A percentile compares a stretch with the other conserved stretches of the same genome.
Evolutionary conservation across 2,329 filamentous ascomycete species (phyloP).

Genomic region (Chrysoporthe deuterocubensis): DNA sequence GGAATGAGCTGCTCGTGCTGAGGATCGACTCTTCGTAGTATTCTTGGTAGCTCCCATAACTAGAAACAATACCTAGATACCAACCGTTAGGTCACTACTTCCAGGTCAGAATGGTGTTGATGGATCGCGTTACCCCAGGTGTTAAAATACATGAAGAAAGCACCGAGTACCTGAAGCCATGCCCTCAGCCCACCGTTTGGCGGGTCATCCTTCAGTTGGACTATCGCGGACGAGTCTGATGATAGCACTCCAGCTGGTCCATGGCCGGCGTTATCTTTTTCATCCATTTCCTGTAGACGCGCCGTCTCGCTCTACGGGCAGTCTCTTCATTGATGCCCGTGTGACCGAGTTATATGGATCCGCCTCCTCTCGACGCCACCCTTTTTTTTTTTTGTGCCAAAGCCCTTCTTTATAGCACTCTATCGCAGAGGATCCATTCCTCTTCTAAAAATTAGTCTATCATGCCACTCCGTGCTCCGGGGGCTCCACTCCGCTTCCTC

Average conservation of each 20-base stretch:
- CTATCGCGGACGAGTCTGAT: constrained; percentile 22
- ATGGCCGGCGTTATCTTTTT: constrained; percentile 7
- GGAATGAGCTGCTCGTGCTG: constrained; percentile 38
- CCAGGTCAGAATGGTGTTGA: neutral
- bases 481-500: constrained; percentile 20
- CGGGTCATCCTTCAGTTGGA: constrained; percentile 20
- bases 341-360: neutral
- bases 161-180: constrained; percentile 58
- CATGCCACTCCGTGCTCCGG: constrained; percentile 19
- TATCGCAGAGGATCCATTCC: neutral
- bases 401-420: neutral
- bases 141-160: constrained; percentile 59
- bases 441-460: constrained; percentile 10
- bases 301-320: neutral
- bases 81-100: neutral
- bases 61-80: constrained; percentile 30
- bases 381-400: too few species aligned
- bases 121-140: constrained; percentile 44
- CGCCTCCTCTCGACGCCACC: neutral
- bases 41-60: constrained; percentile 50
- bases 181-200: constrained; percentile 38
- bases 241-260: constrained; percentile 19
- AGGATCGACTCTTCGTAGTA: constrained; percentile 46
- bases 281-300: constrained; percentile 6
- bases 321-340: neutral